Percentiles rank a stretch among this genome's conserved stretches.
phyloP scores from a whole-genome alignment of 108 stramenopile species.

The Cyclotella baltica region DNA sequence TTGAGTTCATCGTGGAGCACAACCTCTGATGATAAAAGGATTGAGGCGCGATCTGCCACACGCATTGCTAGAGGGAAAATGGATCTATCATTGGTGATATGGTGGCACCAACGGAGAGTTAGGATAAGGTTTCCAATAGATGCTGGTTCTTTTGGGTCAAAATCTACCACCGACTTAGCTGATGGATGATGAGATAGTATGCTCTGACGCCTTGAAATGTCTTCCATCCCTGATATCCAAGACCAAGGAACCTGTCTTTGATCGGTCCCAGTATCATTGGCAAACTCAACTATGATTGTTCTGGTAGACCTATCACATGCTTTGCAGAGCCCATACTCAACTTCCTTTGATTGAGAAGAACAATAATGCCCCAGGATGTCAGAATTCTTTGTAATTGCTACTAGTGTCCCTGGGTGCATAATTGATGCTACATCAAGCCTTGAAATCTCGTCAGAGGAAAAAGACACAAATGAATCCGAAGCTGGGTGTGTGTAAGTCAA shows the following conservation, averaged over 20 bases:
- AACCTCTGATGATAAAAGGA: constrained; percentile 64
- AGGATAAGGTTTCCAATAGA: constrained; percentile 68
- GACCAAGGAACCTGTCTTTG: constrained; percentile 42
- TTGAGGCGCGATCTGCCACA: constrained; percentile 60
- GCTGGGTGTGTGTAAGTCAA: constrained; percentile 65
- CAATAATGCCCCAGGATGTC: constrained; percentile 17
- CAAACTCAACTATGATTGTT: constrained; percentile 49
- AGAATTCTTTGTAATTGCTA: constrained; percentile 48
- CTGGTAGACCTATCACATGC: constrained; percentile 54
- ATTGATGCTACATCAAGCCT: constrained; percentile 58
- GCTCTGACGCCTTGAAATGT: constrained; percentile 47
- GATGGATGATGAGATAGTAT: constrained; percentile 52
- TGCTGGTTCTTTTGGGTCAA: constrained; percentile 28
- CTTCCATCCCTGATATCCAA: constrained; percentile 66
- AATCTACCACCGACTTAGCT: constrained; percentile 56
- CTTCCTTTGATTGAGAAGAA: neutral
- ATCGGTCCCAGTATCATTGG: constrained; percentile 21
- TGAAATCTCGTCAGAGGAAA: constrained; percentile 47
- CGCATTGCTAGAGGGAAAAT: constrained; percentile 22
- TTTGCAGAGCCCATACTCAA: constrained; percentile 58
- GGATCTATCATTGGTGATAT: constrained; percentile 15
- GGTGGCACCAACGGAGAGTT: constrained; percentile 70
- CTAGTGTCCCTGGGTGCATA: constrained; percentile 60
- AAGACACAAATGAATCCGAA: constrained; percentile 58
- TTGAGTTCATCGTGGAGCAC: constrained; percentile 56